Percentiles rank a stretch among this genome's conserved stretches.
Conservation (phyloP, 345 rosid genomes). For the Aquilaria yunnanensis region DNA sequence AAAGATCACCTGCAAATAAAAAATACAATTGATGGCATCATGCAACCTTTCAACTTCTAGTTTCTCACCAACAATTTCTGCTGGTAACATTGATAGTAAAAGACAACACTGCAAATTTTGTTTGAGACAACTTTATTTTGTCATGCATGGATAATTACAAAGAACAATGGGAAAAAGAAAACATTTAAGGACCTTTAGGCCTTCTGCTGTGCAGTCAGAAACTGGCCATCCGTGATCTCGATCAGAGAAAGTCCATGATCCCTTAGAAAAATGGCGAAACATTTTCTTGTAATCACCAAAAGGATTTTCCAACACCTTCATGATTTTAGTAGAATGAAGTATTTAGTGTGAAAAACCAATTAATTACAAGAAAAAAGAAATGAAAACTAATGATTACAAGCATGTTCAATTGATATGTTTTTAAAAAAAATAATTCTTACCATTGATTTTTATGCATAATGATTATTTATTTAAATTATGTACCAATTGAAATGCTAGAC, state of each 20-base stretch:
- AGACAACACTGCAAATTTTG: slow-evolving; percentile 23
- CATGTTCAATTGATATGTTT: no score
- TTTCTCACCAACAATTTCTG: slow-evolving; percentile 23
- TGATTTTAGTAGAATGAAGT: slow-evolving; percentile 6
- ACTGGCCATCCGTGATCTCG: slow-evolving; percentile 66
- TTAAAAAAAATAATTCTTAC: no score
- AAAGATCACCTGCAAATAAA: slow-evolving; percentile 30
- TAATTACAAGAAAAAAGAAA: neutral
- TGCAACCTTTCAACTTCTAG: slow-evolving; percentile 19
- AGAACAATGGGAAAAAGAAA: no score
- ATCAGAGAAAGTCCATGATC: slow-evolving; percentile 55
- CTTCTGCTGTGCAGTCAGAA: slow-evolving; percentile 60
- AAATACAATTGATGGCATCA: slow-evolving; percentile 29
- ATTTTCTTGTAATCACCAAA: slow-evolving; percentile 41
- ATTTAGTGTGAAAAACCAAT: neutral
- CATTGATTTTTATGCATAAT: neutral
- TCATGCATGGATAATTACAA: no score
- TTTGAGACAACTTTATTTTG: no score
- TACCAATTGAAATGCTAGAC: no score
- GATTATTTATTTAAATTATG: no score
- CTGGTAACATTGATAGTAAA: slow-evolving; percentile 24
- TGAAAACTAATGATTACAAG: no score
- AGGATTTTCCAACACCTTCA: slow-evolving; percentile 50
- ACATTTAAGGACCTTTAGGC: slow-evolving; percentile 27
- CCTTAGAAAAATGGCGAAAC: slow-evolving; percentile 48